A percentile compares a stretch with the other conserved stretches of the same genome.
These are phyloP conservation scores for Fusarium virguliforme DNA, from an alignment of 2,329 filamentous ascomycete genomes.

Conservation along the genomic window DNA sequence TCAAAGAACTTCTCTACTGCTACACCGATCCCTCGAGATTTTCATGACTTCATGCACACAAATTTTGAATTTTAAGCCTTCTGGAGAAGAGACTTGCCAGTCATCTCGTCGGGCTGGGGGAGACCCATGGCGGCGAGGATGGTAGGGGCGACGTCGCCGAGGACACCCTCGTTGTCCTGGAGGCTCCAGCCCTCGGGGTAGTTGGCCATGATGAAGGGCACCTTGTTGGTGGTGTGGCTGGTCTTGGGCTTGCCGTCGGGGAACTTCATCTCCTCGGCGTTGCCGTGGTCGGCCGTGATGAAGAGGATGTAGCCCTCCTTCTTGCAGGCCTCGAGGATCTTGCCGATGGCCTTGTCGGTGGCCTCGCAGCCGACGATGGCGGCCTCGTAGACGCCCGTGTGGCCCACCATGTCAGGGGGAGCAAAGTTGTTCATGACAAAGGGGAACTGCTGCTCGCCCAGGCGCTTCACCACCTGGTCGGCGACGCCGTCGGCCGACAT, in stretches of 20 bases:
- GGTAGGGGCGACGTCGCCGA: conserved; percentile 98
- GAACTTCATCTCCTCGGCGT: conserved; percentile 99
- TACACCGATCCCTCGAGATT: conserved; percentile 24
- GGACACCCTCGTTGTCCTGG: conserved; percentile 87
- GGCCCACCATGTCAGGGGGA: conserved; percentile 98
- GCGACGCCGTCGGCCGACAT: conserved; percentile 96
- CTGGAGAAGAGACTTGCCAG: conserved; percentile 85
- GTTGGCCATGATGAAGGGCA: conserved; percentile 98
- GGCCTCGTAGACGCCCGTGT: conserved; percentile 97
- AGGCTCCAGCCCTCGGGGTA: conserved; percentile 91
- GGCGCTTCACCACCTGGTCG: conserved; percentile 89
- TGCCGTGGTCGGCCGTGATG: conserved; percentile 96
- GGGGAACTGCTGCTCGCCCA: conserved; percentile 88
- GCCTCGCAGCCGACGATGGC: conserved; percentile 87
- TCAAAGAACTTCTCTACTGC: conserved; percentile 34
- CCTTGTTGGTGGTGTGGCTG: conserved; percentile 97
- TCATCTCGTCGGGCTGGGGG: conserved; percentile 92
- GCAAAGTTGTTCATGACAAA: conserved; percentile 99
- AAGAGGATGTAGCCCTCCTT: conserved; percentile 94
- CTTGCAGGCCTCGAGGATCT: conserved; percentile 94
- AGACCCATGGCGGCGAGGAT: conserved; percentile 92
- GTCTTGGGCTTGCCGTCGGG: conserved; percentile 97
- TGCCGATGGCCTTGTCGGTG: conserved; percentile 94
- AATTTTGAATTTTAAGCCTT: conserved; percentile 68
- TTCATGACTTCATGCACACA: conserved; percentile 15